These are phyloP conservation scores for Fraxinus sp. DNA, from an alignment of 305 asterid genomes.

Conservation along the genomic window DNA sequence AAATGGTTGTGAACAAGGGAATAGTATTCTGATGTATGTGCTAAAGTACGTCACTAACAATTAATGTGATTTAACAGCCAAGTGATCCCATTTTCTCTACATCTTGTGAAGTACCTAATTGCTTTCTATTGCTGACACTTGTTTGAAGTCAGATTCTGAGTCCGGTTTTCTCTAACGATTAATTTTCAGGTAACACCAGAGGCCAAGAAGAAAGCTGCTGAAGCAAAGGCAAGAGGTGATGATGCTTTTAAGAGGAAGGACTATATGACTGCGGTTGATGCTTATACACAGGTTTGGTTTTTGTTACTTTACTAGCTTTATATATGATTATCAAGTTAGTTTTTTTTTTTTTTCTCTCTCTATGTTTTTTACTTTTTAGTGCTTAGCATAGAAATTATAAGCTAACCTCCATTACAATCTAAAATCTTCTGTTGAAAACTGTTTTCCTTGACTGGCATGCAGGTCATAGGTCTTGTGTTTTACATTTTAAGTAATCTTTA, in stretches of 20 bases:
- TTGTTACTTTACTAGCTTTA: neutral
- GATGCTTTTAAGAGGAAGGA: conserved; percentile 76
- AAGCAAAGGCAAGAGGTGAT: conserved; percentile 81
- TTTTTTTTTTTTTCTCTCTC: neutral
- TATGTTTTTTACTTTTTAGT: neutral
- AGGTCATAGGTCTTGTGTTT: neutral
- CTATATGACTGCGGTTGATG: conserved; percentile 62
- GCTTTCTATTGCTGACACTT: neutral
- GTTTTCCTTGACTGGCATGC: neutral
- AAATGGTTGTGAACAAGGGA: neutral
- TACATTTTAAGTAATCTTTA: neutral
- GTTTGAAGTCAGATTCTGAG: neutral
- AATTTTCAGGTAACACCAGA: conserved; percentile 65
- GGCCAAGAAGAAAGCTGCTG: conserved; percentile 73
- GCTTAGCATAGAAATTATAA: neutral
- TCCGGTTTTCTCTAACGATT: neutral
- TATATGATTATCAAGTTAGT: neutral
- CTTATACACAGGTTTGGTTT: conserved; percentile 78
- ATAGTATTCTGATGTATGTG: neutral
- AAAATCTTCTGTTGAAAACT: neutral
- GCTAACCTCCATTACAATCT: neutral
- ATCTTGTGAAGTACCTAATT: neutral
- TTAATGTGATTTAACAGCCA: neutral
- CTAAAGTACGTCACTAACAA: neutral
- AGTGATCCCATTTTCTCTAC: neutral